These are phyloP conservation scores for Xylaria cubensis DNA, from an alignment of 495 filamentous ascomycete species.

Conservation along the genomic window DNA sequence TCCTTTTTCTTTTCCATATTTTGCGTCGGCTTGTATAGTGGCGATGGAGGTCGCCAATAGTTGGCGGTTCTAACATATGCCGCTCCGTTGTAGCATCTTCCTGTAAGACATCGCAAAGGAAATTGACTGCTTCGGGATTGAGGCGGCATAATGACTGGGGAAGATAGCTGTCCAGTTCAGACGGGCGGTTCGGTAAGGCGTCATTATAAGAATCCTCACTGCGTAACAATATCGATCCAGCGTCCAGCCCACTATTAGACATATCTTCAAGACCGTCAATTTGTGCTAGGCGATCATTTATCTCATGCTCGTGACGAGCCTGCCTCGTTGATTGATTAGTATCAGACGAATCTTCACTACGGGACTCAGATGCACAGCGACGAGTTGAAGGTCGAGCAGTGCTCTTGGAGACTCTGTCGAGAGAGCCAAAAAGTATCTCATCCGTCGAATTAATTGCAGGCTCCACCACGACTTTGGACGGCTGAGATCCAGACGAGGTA, in stretches of 20 bases:
- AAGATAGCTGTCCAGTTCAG: constrained; percentile 47
- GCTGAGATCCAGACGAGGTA: constrained; percentile 45
- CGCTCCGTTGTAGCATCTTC: constrained; percentile 56
- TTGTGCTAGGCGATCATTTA: constrained; percentile 20
- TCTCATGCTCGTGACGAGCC: background rate
- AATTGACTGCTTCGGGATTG: constrained; percentile 55
- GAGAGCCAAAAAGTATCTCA: constrained; percentile 41
- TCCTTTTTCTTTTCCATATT: constrained; percentile 47
- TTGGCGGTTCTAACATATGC: constrained; percentile 52
- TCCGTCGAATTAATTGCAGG: constrained; percentile 39
- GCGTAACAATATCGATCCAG: constrained; percentile 29
- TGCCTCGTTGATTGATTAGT: constrained; percentile 10
- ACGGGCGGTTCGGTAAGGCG: constrained; percentile 36
- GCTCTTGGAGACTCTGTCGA: constrained; percentile 46
- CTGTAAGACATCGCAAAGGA: constrained; percentile 60
- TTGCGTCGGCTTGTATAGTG: constrained; percentile 41
- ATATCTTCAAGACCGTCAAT: constrained; percentile 34
- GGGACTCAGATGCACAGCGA: constrained; percentile 46
- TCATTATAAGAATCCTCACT: constrained; percentile 28
- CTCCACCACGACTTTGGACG: constrained; percentile 48
- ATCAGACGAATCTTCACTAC: constrained; percentile 29
- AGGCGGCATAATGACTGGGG: constrained; percentile 53
- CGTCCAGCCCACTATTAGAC: constrained; percentile 30
- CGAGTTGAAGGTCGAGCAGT: constrained; percentile 44
- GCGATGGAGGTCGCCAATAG: constrained; percentile 32